A percentile compares a stretch with the other conserved stretches of the same genome.
Conservation (phyloP, 345 rosid genomes). For the Eucalyptus globulus region DNA sequence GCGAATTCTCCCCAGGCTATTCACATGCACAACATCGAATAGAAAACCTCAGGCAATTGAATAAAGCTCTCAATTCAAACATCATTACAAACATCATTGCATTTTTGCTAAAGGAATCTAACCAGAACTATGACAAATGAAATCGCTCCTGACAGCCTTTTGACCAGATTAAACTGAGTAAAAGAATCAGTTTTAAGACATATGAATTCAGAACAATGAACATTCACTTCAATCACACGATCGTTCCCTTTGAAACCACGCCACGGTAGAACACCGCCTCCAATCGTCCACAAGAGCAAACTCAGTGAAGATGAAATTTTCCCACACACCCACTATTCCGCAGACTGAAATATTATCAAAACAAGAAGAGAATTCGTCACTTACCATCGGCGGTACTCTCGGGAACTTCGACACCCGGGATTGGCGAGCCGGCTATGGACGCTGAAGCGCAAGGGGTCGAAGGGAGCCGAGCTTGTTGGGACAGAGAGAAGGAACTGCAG, state of each 20-base stretch:
- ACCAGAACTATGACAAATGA: neutral
- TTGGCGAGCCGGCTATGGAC: neutral
- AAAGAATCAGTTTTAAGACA: neutral
- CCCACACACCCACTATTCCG: neutral
- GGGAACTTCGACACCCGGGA: neutral
- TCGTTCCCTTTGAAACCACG: neutral
- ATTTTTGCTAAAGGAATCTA: neutral
- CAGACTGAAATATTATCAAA: neutral
- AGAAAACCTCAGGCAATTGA: neutral
- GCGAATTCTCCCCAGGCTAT: conserved; percentile 73
- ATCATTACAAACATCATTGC: neutral
- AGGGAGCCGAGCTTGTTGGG: neutral
- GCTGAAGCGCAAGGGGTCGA: neutral
- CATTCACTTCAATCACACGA: neutral
- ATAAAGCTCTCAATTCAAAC: neutral
- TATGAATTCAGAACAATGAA: neutral
- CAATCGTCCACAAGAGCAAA: neutral
- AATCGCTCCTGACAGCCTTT: neutral
- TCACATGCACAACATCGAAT: neutral
- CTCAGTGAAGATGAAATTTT: neutral
- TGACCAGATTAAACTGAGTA: neutral
- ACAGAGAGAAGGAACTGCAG: neutral
- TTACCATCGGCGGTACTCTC: neutral
- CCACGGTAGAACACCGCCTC: neutral
- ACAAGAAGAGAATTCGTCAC: neutral